Base-by-base conservation (phyloP, 805 yeast genomes). In the Tetrapisispora phaffii region DNA sequence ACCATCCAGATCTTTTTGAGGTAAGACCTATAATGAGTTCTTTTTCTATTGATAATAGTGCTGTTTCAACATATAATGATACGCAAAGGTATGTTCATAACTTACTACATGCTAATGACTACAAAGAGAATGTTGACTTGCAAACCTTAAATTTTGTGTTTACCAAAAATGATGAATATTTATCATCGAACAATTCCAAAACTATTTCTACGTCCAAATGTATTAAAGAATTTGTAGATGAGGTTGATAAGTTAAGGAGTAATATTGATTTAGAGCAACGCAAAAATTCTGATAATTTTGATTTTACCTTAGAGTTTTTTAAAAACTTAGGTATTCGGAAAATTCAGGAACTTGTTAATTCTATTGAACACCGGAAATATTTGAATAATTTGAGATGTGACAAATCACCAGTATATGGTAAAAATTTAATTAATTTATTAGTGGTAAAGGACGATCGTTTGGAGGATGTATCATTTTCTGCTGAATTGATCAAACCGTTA, bases 1-100 rank as follows among this genome's bases (percentile, higher is more conserved):
- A 89, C 57, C 97, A 89, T 63, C 96, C 96, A 0, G 97, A 93
- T 67, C 67, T 93, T 48, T 94, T 93, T 66, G 98, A 93, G 62
- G 96, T 89, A 7, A 73, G 98, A 47, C 97, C 97, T 0, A 85
- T 93, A 52, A 75, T 85, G 34, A 93, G 98, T 0, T 89, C 97
- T 1, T 81, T 86, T 59, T 84, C 90, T 0, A 69, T 88, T 70
- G 77, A 77, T 2, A 70, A 71, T 39, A 76, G 87, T 1, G 87
- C 85, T 5, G 67, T 74, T 2, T 66, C 77, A 1, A 60, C 68
- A 7, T 85, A 69, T 56, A 62, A 63, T 21, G 51, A 62, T 13
- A 66, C 68, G 24, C 77, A 75, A 44, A 49, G 67, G 35, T 48
- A 69, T 36, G 61, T 76, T 26, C 57, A 66, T 41, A 68, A 61